Evolutionary conservation across 2,329 filamentous ascomycete species (phyloP).

Genomic region (Leptographium procerum): DNA sequence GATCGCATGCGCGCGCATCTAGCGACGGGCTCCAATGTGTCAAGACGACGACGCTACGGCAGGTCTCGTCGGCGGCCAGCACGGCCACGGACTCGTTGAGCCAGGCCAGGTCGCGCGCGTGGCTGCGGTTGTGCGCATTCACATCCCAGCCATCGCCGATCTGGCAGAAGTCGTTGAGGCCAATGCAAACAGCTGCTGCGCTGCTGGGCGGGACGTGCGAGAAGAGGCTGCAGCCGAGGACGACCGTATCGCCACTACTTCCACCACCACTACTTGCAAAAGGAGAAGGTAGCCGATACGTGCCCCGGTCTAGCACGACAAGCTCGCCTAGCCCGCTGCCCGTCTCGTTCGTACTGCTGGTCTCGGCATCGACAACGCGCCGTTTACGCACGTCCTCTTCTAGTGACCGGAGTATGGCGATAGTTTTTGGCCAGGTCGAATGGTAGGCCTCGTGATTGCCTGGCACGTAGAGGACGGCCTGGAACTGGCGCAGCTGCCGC

Average conservation of each 20-base stretch:
- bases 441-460: constrained; percentile 47
- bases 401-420: constrained; percentile 20
- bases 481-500: constrained; percentile 35
- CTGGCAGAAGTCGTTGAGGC: constrained; percentile 40
- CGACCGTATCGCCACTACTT: constrained; percentile 13
- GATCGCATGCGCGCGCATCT: constrained; percentile 22
- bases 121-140: constrained; percentile 24
- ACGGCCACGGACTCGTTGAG: constrained; percentile 24
- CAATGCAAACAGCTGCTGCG: constrained; percentile 24
- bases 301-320: constrained; percentile 24
- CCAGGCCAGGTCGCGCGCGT: constrained; percentile 29
- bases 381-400: constrained; percentile 16
- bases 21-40: constrained; percentile 31
- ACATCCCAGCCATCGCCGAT: constrained; percentile 22
- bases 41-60: constrained; percentile 22
- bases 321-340: constrained; percentile 22
- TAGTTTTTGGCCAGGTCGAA: constrained; percentile 24
- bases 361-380: not conserved
- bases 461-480: constrained; percentile 36
- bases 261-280: no score
- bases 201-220: constrained; percentile 30
- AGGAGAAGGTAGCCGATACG: constrained; percentile 14
- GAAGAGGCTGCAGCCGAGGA: constrained; percentile 33
- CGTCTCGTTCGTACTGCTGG: not conserved
- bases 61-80: constrained; percentile 14